These are phyloP conservation scores for Lepraria neglecta DNA, from an alignment of 495 filamentous ascomycete species.

Conservation along the genomic window DNA sequence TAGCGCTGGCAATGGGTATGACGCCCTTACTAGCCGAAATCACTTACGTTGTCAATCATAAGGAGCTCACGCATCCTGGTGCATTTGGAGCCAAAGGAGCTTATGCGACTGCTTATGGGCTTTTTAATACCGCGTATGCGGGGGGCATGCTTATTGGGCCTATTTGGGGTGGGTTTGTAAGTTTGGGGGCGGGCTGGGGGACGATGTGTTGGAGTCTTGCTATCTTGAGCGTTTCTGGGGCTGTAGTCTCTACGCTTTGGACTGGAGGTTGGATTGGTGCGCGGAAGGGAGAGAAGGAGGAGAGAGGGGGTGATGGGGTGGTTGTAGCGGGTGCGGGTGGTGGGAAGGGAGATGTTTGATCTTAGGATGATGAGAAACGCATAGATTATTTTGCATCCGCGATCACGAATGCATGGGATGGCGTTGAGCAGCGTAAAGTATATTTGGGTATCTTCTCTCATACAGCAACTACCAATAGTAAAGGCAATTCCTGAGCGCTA, in stretches of 20 bases:
- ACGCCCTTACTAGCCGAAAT: conserved; percentile 66
- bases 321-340: neutral
- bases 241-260: conserved; percentile 14
- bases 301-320: neutral
- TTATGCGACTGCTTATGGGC: conserved; percentile 50
- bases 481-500: too few relatives aligned
- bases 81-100: conserved; percentile 46
- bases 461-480: too few relatives aligned
- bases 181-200: conserved; percentile 36
- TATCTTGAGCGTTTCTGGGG: conserved; percentile 18
- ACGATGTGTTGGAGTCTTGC: conserved; percentile 39
- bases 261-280: conserved; percentile 21
- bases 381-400: too few relatives aligned
- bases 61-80: conserved; percentile 49
- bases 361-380: too few relatives aligned
- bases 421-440: too few relatives aligned
- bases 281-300: neutral
- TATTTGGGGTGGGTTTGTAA: conserved; percentile 42
- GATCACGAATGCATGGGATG: too few relatives aligned
- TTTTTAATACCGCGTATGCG: conserved; percentile 51
- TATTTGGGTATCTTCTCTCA: too few relatives aligned
- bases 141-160: conserved; percentile 57
- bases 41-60: conserved; percentile 52
- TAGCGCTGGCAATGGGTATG: conserved; percentile 50
- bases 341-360: too few relatives aligned